Percentiles rank a stretch among this genome's conserved stretches.
Evolutionary conservation across 2,329 filamentous ascomycete genomes (phyloP).

Genomic region (Aspergillus fijiensis): DNA sequence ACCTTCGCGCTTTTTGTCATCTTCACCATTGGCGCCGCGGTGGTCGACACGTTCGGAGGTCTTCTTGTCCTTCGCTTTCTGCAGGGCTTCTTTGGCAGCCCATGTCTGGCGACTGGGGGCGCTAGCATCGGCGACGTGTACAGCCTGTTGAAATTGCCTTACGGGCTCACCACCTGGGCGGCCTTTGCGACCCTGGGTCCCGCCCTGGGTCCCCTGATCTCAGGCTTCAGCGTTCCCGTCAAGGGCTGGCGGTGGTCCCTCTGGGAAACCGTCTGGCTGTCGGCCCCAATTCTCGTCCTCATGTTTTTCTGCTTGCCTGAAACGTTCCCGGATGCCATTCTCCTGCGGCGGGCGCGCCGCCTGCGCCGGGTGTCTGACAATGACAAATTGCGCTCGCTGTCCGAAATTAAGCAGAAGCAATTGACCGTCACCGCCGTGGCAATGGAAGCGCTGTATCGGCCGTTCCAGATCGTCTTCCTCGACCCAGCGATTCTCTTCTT

Average conservation of each 20-base stretch:
- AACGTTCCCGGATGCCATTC: constrained; percentile 60
- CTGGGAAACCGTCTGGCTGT: constrained; percentile 22
- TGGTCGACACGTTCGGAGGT: constrained; percentile 6
- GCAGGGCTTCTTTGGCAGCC: constrained; percentile 12
- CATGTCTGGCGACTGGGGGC: constrained; percentile 6
- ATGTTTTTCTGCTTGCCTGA: constrained; percentile 65
- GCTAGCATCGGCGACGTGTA: constrained; percentile 5
- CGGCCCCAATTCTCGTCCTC: constrained; percentile 55
- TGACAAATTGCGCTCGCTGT: constrained; percentile 53
- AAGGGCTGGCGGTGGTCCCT: constrained; percentile 22
- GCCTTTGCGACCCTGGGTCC: constrained; percentile 45
- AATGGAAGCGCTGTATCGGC: constrained; percentile 58
- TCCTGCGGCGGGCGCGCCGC: constrained; percentile 61
- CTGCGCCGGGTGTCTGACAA: constrained; percentile 58
- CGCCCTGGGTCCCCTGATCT: constrained; percentile 61
- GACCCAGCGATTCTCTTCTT: constrained; percentile 63
- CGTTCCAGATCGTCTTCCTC: constrained; percentile 59
- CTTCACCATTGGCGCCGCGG: constrained; percentile 1
- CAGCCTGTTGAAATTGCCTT: constrained; percentile 1
- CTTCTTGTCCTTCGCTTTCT: constrained; percentile 11
- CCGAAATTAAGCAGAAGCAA: constrained; percentile 57
- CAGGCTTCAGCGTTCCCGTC: constrained; percentile 58
- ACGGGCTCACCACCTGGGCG: constrained; percentile 51
- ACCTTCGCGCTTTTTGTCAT: constrained; percentile 1
- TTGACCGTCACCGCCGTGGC: constrained; percentile 10